Evolutionary conservation across 2,329 filamentous ascomycete genomes (phyloP), one percentile per base, ranked within the genome.

Genomic region (Ceratocystis variospora): DNA sequence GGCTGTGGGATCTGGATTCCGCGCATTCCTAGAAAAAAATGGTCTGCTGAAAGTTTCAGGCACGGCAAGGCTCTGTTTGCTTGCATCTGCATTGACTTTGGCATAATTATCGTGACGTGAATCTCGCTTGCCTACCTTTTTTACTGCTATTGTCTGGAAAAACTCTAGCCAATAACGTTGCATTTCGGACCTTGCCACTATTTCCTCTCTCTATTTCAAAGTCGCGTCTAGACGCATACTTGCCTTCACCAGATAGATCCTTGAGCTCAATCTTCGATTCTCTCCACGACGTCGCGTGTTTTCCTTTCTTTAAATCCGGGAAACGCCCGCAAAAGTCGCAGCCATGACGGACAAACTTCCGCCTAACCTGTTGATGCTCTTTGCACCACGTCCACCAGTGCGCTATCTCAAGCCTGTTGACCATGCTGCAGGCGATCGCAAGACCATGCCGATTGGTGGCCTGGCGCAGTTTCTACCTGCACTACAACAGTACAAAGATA

Each of bases 321-420:
- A 31, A 31, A 7, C 53, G 6, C 53, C 17, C 53, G 12, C 53
- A 28, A 59, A 8, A 28, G 28, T 31, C 44, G 28, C 63, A 15
- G 79, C 71, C 69, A 99, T 97, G 94, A 97, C 94, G 63, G 93
- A 96, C 81, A 94, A 95, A 78, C 87, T 99, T 22, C 93, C 94
- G 67, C 90, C 89, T 66, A 93, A 96, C 75, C 83, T 97, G 68
- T 83, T 97, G 72, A 89, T 89, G 77, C 89, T 97, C 71, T 99
- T 99, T 79, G 89, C 93, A 77, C 90, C 94, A 74, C 89, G 94
- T 68, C 94, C 94, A 71, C 88, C 93, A 68, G 79, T 97, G 74
- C 88, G 91, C 76, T 97, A 90, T 82, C 85, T 96, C 68, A 87
- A 88, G 68, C 89, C 91, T 5, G 81, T 83, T 71, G 93, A 97